Percentiles rank a stretch among this genome's conserved stretches.
Conservation (phyloP, 305 asterid species). For the Fraxinus sp. region DNA sequence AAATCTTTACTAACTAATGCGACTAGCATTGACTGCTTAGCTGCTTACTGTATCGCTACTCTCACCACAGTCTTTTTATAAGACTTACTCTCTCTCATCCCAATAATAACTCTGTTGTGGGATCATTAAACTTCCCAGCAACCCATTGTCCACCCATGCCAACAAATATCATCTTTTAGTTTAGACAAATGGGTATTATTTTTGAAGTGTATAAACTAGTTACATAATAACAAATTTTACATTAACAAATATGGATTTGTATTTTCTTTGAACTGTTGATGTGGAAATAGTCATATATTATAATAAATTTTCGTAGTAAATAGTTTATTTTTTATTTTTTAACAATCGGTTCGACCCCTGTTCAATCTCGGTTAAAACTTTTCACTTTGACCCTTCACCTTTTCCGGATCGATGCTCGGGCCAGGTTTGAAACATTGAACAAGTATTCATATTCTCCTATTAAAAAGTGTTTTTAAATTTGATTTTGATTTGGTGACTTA, state of each 20-base stretch:
- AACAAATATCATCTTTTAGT: background rate
- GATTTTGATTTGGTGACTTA: background rate
- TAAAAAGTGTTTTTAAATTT: background rate
- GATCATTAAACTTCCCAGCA: background rate
- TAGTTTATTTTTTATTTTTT: too few relatives aligned
- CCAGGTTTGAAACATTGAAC: background rate
- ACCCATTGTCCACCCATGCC: background rate
- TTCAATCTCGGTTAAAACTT: background rate
- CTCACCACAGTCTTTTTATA: background rate
- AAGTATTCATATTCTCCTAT: background rate
- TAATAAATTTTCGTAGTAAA: background rate
- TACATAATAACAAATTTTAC: background rate
- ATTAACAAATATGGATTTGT: background rate
- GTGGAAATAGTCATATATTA: background rate
- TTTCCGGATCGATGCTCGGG: background rate
- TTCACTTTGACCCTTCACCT: background rate
- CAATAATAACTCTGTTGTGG: background rate
- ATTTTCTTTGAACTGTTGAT: background rate
- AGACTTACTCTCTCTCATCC: background rate
- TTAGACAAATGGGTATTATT: background rate
- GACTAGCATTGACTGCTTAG: background rate
- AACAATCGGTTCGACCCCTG: background rate
- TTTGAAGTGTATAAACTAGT: too few relatives aligned
- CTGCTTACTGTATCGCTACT: background rate
- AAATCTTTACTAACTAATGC: background rate